phyloP scores from a whole-genome alignment of 306 rosid species.

The Gillenia trifoliata region DNA sequence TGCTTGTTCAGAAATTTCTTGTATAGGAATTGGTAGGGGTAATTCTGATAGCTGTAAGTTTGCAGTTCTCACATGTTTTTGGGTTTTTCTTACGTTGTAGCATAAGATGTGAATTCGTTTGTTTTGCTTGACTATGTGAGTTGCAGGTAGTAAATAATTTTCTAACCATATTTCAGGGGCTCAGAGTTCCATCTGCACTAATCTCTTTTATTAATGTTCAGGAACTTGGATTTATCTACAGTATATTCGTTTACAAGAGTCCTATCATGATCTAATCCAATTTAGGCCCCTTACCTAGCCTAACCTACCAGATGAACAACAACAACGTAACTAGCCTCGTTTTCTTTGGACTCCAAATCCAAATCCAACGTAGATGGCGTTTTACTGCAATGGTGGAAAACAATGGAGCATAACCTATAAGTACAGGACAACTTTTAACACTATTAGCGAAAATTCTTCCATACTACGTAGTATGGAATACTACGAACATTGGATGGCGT shows the following conservation, averaged over 20 bases:
- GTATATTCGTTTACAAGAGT: background rate
- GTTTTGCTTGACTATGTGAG: background rate
- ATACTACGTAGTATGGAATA: no score
- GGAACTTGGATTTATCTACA: background rate
- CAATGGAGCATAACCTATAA: no score
- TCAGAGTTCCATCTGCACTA: background rate
- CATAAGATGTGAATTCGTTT: background rate
- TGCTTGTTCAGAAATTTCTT: constrained; percentile 3
- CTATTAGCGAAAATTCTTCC: no score
- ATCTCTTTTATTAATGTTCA: background rate
- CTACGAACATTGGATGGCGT: no score
- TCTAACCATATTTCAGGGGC: background rate
- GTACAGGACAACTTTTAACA: no score
- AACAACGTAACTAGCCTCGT: no score
- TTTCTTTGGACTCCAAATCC: no score
- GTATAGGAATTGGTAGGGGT: background rate
- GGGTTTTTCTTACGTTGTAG: background rate
- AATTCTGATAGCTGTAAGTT: background rate
- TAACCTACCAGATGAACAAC: no score
- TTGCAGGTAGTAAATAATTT: background rate
- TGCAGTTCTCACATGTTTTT: background rate
- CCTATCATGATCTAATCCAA: no score
- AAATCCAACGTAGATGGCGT: no score
- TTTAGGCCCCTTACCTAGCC: no score
- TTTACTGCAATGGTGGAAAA: no score